Percentiles rank a stretch among this genome's conserved stretches.
phyloP scores from a whole-genome alignment of 2,329 filamentous ascomycete genomes.

The Botrytis deweyae region DNA sequence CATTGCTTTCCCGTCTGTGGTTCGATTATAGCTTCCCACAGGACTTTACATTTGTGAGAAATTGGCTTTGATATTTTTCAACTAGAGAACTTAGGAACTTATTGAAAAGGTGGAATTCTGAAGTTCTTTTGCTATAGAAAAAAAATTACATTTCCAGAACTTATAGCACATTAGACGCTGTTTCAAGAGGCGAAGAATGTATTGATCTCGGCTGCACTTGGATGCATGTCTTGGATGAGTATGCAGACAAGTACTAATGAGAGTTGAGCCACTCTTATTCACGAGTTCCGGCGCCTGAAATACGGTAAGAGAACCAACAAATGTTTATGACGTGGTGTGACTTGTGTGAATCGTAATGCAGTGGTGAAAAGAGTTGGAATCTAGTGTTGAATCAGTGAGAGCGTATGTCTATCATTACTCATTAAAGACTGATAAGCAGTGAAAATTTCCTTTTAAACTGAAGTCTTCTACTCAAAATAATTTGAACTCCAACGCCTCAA shows the following conservation, averaged over 20 bases:
- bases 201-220: not conserved
- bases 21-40: no score
- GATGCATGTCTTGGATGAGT: not conserved
- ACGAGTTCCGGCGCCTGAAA: not conserved
- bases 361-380: not conserved
- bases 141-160: no score
- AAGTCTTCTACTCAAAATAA: not conserved
- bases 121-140: no score
- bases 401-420: not conserved
- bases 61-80: no score
- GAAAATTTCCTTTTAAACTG: rapidly evolving
- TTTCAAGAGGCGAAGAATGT: not conserved
- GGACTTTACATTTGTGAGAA: no score
- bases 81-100: no score
- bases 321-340: not conserved
- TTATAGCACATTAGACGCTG: not conserved
- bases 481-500: not conserved
- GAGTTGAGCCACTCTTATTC: not conserved
- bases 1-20: no score
- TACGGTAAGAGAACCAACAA: not conserved
- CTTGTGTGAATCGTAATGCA: not conserved
- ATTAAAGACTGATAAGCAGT: not conserved
- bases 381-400: not conserved
- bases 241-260: not conserved
- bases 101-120: no score